Evolutionary conservation across 768 basidiomycete species (phyloP).

Genomic region (Rhizopogon vinicolor): DNA sequence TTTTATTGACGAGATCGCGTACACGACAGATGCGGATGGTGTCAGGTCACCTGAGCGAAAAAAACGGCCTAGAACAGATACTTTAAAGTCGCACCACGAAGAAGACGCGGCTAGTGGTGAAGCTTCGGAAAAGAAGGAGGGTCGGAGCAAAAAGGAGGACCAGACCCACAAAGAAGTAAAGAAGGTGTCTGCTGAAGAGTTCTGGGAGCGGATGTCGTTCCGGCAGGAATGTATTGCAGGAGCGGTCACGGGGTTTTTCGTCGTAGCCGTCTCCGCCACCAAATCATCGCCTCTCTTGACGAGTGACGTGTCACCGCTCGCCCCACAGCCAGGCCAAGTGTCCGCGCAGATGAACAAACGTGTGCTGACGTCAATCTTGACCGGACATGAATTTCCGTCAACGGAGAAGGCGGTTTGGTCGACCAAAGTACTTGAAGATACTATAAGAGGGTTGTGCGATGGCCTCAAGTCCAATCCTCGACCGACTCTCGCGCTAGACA

Average conservation of each 20-base stretch:
- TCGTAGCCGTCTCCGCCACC: conserved; percentile 43
- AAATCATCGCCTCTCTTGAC: conserved; percentile 6
- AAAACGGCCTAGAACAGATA: conserved; percentile 46
- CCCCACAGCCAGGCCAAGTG: conserved; percentile 57
- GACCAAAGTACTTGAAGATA: conserved; percentile 65
- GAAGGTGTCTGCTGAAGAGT: conserved; percentile 69
- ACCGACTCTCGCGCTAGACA: conserved; percentile 10
- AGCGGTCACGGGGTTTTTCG: conserved; percentile 91
- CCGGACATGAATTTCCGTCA: conserved; percentile 74
- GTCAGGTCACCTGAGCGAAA: conserved; percentile 61
- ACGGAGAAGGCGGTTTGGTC: conserved; percentile 58
- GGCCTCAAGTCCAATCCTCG: conserved; percentile 37
- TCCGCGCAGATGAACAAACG: conserved; percentile 64
- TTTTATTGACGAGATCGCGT: conserved; percentile 88
- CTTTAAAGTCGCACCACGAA: conserved; percentile 5
- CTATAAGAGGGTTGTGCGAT: conserved; percentile 69
- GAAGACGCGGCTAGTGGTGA: conserved; percentile 20
- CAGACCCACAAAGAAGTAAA: conserved; percentile 48
- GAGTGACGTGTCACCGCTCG: conserved; percentile 38
- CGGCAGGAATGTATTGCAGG: conserved; percentile 92
- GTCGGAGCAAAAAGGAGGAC: conserved; percentile 24
- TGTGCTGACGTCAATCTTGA: conserved; percentile 62
- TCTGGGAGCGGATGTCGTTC: conserved; percentile 97
- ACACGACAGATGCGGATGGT: conserved; percentile 55
- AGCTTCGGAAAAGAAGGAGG: conserved; percentile 23